Evolutionary conservation across 2,329 filamentous ascomycete species (phyloP), one percentile per base, ranked within the genome.

Genomic region (Canariomyces notabilis): DNA sequence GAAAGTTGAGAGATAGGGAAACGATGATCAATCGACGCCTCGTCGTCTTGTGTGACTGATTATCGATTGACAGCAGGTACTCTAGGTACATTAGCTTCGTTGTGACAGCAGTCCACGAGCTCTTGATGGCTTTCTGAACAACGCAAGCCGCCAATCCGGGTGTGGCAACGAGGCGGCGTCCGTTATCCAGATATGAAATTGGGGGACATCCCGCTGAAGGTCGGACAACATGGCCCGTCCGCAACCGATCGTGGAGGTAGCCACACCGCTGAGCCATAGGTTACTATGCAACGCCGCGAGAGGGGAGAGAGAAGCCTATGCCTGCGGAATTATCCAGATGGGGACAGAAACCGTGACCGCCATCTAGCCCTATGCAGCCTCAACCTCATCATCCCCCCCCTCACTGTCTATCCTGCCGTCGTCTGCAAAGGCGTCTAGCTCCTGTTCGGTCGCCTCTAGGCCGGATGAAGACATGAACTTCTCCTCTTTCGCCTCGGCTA

Each of bases 401-500:
- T 44, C 46, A n/a, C 45, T 31, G 18, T 48, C 44, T 19, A 20
- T 19, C 32, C 39, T 29, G 18, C 49, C 37, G 26, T 48, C 50
- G 14, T 70, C 69, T 42, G 73, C 68, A 37, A 75, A 59, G 1
- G 72, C 72, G 53, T 76, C 69, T 64, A 80, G 75, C 57, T 83
- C 80, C 45, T 80, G 72, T 53, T 82, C 76, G 4, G 75, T 83
- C 5, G 79, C 80, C 57, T 84, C 80, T 46, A 85, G 64, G 1
- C 81, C 81, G 21, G 80, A 77, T 6, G 80, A 83, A 60, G 76
- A 81, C 79, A 85, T 84, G 49, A 85, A 70, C 57, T 80, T 83
- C 55, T 77, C 79, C 52, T 81, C 77, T 63, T 83, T 85, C 48
- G 82, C 80, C 65, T 84, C 80, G 49, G 80, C 80, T 83, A 57